Percentiles rank a stretch among this genome's conserved stretches.
Evolutionary conservation across 2,329 filamentous ascomycete genomes (phyloP).

Genomic region (Pseudophaeomoniella oleicola): DNA sequence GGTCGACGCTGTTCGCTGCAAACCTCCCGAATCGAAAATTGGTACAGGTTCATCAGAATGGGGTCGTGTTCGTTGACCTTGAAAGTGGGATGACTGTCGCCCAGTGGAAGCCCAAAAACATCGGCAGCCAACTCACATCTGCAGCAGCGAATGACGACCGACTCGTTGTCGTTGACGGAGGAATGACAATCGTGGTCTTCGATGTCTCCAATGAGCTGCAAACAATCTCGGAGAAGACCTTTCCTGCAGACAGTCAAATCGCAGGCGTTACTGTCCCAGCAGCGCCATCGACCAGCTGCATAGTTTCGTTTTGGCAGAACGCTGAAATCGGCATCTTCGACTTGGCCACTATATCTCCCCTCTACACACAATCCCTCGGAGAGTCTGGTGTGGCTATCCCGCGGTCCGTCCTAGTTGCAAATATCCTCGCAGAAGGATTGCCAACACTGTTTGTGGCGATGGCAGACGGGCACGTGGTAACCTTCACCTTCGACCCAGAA

Average conservation of each 20-base stretch:
- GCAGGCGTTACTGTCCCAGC: conserved; percentile 68
- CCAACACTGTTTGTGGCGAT: conserved; percentile 79
- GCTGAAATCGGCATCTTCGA: conserved; percentile 63
- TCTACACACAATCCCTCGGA: conserved; percentile 49
- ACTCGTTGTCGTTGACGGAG: conserved; percentile 61
- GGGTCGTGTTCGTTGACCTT: conserved; percentile 42
- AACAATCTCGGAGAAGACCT: conserved; percentile 43
- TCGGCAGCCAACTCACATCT: conserved; percentile 49
- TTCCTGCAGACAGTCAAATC: conserved; percentile 58
- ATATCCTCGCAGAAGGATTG: conserved; percentile 51
- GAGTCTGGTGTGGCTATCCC: conserved; percentile 64
- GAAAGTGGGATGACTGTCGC: conserved; percentile 30
- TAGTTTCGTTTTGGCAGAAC: conserved; percentile 80
- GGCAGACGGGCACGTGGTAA: conserved; percentile 83
- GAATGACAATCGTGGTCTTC: conserved; percentile 56
- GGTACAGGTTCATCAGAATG: conserved; percentile 60
- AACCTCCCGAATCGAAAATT: conserved; percentile 51
- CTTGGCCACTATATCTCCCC: conserved; percentile 48
- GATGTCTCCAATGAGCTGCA: conserved; percentile 45
- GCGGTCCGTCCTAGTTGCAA: conserved; percentile 63
- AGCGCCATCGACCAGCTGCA: conserved; percentile 49
- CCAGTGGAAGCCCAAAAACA: conserved; percentile 29
- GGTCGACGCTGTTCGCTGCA: conserved; percentile 56
- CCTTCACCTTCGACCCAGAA: conserved; percentile 53
- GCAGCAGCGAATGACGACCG: conserved; percentile 59